Evolutionary conservation across 2,329 filamentous ascomycete species (phyloP), one percentile per base, ranked within the genome.

Genomic region (Paraphoma sp.): DNA sequence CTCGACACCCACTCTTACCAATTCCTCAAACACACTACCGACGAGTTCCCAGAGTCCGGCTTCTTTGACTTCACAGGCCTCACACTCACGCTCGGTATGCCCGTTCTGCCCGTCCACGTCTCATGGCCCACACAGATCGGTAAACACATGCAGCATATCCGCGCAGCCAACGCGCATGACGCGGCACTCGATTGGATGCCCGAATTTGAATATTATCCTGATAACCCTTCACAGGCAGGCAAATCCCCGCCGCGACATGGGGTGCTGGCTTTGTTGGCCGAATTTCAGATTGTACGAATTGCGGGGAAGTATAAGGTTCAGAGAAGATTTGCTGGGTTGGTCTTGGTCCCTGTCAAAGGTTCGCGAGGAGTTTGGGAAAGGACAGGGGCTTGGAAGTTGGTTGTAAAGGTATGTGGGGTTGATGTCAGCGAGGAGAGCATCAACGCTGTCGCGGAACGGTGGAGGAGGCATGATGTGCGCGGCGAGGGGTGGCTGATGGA

Each of bases 381-480:
- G 3, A 36, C 56, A 1, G 59, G 56, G 5, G 55, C 44, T 7
- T 61, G 59, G 55, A 56, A 54, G 30, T 29, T 61, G 9, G 42
- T 17, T 1, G 12, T 60, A 2, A 42, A 33, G 17, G 36, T 53
- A 1, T 8, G 1, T 2, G 44, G 23, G 10, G 45, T 61, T 3
- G 3, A 14, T 0, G 49, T 56, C 6, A 38, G 16, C 1, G 16
- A 17, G 4, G 52, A 17, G 17, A 53, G 48, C 28, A 29, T 54
- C 5, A 12, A 6, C 8, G 14, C 12, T 16, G 51, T 60, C 3
- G 54, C 54, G 16, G n/a, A 23, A 18, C 16, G 51, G 8, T 60
- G 57, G 57, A 11, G 14, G 9, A 42, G 28, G 8, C n/a, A 42
- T 16, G n/a, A 14, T 16, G n/a, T 8, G 16, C 8, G 8, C 11